A percentile compares a stretch with the other conserved stretches of the same genome.
phyloP scores from a whole-genome alignment of 805 yeast species.

The Metschnikowia drakensbergensis region DNA sequence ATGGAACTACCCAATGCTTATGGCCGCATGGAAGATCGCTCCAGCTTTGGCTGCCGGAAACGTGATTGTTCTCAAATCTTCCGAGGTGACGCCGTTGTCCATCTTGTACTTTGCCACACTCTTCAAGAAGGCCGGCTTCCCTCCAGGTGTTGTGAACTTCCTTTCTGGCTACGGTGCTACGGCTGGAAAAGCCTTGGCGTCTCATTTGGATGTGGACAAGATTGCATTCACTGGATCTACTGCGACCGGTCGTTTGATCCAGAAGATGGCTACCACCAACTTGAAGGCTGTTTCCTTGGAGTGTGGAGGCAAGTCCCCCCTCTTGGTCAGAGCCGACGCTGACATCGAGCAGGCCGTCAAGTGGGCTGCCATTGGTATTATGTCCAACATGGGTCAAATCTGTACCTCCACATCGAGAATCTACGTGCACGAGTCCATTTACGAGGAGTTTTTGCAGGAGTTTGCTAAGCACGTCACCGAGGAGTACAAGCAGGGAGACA shows the following conservation, averaged over 20 bases:
- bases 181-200: constrained; percentile 66
- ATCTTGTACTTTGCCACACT: constrained; percentile 56
- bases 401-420: constrained; percentile 67
- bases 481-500: constrained; percentile 54
- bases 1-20: constrained; percentile 65
- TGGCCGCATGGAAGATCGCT: constrained; percentile 79
- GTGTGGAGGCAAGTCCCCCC: constrained; percentile 72
- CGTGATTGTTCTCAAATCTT: constrained; percentile 65
- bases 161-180: constrained; percentile 64
- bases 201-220: constrained; percentile 55
- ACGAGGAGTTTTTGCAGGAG: constrained; percentile 48
- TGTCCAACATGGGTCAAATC: constrained; percentile 64
- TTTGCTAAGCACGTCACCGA: constrained; percentile 45
- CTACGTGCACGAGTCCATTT: constrained; percentile 52
- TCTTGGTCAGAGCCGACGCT: constrained; percentile 60
- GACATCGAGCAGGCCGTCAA: constrained; percentile 61
- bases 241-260: constrained; percentile 62
- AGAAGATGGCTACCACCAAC: constrained; percentile 55
- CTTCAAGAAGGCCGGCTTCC: constrained; percentile 66
- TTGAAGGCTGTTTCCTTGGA: constrained; percentile 64
- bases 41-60: constrained; percentile 84
- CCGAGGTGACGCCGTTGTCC: constrained; percentile 74
- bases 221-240: constrained; percentile 67
- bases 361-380: constrained; percentile 65
- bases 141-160: constrained; percentile 72